phyloP scores from a whole-genome alignment of 1,284 basidiomycete species.

The Leccinum cinnamomeum region DNA sequence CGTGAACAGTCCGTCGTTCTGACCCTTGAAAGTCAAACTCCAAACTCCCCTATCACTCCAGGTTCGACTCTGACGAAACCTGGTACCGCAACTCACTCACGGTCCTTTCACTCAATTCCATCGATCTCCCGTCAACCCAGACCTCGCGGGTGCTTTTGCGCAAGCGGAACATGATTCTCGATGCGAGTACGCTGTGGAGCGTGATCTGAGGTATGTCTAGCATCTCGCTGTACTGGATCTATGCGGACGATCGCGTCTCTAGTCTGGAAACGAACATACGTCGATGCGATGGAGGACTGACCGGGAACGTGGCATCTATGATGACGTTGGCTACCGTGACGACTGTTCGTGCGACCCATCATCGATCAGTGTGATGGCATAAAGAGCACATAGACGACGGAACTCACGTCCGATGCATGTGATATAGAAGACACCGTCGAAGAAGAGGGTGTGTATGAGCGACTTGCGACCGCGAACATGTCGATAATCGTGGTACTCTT shows the following conservation, averaged over 20 bases:
- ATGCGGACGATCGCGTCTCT: background rate
- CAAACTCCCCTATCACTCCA: background rate
- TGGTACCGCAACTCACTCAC: background rate
- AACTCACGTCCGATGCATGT: background rate
- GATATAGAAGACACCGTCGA: too few species aligned
- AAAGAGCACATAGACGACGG: background rate
- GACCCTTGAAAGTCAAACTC: background rate
- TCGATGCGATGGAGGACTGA: background rate
- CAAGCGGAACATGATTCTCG: background rate
- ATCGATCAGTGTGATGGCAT: background rate
- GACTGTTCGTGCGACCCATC: background rate
- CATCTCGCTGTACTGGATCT: background rate
- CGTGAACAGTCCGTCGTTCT: background rate
- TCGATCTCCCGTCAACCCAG: background rate
- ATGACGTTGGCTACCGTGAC: background rate
- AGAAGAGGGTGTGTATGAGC: too few species aligned
- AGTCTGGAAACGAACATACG: background rate
- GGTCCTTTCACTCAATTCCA: background rate
- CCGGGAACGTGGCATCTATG: background rate
- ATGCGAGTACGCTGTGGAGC: conserved; percentile 1
- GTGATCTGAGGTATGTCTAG: background rate
- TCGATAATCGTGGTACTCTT: too few species aligned
- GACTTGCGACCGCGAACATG: too few species aligned
- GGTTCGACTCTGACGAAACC: background rate
- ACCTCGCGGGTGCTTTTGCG: background rate